A percentile compares a stretch with the other conserved stretches of the same genome.
Conservation (phyloP, 176 grass and related monocot genomes). For the Urochloa ruziziensis region DNA sequence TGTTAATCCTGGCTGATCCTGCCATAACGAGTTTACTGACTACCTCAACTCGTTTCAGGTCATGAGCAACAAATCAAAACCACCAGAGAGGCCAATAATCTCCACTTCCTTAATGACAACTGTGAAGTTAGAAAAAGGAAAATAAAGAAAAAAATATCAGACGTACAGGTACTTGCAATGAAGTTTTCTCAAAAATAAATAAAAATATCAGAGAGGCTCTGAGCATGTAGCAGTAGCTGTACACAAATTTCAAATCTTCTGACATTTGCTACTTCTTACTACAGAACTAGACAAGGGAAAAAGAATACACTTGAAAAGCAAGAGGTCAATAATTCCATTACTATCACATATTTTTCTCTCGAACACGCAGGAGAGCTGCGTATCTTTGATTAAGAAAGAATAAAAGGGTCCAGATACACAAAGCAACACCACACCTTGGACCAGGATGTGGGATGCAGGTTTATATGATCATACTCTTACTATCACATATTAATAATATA, state of each 20-base stretch:
- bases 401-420: no score
- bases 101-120: not conserved
- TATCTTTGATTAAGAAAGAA: no score
- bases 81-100: not conserved
- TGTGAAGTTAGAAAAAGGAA: no score
- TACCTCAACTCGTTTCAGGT: not conserved
- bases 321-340: not conserved
- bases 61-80: constrained; percentile 1
- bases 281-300: not conserved
- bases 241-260: not conserved
- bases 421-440: no score
- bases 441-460: no score
- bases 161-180: not conserved
- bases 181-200: not conserved
- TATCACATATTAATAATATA: not conserved
- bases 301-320: not conserved
- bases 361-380: no score
- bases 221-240: not conserved
- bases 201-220: no score
- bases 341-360: constrained; percentile 7
- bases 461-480: no score
- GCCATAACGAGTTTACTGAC: no score
- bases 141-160: not conserved
- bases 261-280: not conserved
- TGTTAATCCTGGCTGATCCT: not conserved